Evolutionary conservation across 179 eudicot species (phyloP).

Genomic region (Carnegiea gigantea): DNA sequence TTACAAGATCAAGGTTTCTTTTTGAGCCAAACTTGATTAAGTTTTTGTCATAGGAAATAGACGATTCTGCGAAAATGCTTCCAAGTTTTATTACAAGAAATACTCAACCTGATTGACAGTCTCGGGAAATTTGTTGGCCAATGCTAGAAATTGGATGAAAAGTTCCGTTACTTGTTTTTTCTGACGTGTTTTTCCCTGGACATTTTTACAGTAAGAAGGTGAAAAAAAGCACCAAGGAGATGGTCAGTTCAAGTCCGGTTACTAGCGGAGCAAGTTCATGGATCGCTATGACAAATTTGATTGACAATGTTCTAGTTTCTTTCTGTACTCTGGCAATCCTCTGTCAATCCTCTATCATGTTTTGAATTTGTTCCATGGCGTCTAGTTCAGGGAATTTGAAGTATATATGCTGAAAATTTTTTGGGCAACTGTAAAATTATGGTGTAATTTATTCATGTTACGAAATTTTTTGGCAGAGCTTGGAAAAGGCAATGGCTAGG

Average conservation of each 20-base stretch:
- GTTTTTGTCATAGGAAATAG: too few relatives aligned
- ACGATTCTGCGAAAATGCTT: too few relatives aligned
- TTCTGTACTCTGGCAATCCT: conserved; percentile 28
- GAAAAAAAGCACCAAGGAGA: conserved; percentile 44
- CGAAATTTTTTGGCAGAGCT: conserved; percentile 6
- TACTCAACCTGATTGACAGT: neutral
- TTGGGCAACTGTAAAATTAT: conserved; percentile 29
- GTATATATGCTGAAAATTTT: conserved; percentile 29
- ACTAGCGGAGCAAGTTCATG: conserved; percentile 38
- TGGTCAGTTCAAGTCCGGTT: conserved; percentile 49
- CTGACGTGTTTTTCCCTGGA: neutral
- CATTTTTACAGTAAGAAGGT: conserved; percentile 50
- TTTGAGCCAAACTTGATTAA: too few relatives aligned
- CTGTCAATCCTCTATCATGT: conserved; percentile 21
- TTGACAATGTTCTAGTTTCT: conserved; percentile 18
- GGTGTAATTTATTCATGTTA: conserved; percentile 22
- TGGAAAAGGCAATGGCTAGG: neutral
- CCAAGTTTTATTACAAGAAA: too few relatives aligned
- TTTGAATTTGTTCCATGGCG: conserved; percentile 27
- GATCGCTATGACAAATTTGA: conserved; percentile 15
- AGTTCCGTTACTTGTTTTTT: neutral
- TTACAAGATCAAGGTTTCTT: too few relatives aligned
- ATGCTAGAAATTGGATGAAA: neutral
- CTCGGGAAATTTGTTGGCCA: neutral
- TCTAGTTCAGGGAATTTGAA: conserved; percentile 22